Evolutionary conservation across 192 early-diverging fungal genomes (phyloP), one percentile per base, ranked within the genome.

Genomic region (Rhizophagus sp.): DNA sequence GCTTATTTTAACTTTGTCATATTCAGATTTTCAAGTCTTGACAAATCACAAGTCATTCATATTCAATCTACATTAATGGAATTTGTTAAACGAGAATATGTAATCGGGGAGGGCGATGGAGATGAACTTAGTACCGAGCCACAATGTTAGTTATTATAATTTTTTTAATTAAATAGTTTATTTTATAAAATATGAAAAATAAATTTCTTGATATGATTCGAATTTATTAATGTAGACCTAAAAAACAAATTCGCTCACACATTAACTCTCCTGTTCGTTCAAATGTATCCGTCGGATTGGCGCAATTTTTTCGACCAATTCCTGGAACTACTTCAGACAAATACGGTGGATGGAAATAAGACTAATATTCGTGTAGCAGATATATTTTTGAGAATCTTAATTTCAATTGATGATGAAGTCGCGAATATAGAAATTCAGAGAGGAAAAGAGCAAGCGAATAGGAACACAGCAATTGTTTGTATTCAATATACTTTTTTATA

Each of bases 331-430:
- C 79, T 93, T 27, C 81, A 81, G 30, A 88, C 90, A 15, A 81
- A 86, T 57, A 84, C 84, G 50, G 82, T 84, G 24, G 86, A 87
- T 19, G 81, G 84, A 11, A 83, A 81, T 25, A 81, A 84, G n/a
- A 83, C 86, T 25, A 88, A 89, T 66, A 81, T 81, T 39, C 85
- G 88, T 12, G 87, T 90, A 75, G 82, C 92, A 61, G 92, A 96
- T 79, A 87, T 95, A 67, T 91, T 97, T 81, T 86, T 97, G 77
- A 91, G 92, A 73, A 86, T 97, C 36, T 89, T 92, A 57, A 80
- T 89, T 50, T 90, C 92, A 7, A 93, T 98, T 34, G 94, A 98
- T 83, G 96, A 97, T 44, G 94, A 97, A 80, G 89, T 98, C 81
- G 95, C 93, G 50, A 93, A 89, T 71, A 88, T 89, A 9, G 84